A percentile compares a stretch with the other conserved stretches of the same genome.
phyloP scores from a whole-genome alignment of 768 basidiomycete species.

The Polyporus arcularius region DNA sequence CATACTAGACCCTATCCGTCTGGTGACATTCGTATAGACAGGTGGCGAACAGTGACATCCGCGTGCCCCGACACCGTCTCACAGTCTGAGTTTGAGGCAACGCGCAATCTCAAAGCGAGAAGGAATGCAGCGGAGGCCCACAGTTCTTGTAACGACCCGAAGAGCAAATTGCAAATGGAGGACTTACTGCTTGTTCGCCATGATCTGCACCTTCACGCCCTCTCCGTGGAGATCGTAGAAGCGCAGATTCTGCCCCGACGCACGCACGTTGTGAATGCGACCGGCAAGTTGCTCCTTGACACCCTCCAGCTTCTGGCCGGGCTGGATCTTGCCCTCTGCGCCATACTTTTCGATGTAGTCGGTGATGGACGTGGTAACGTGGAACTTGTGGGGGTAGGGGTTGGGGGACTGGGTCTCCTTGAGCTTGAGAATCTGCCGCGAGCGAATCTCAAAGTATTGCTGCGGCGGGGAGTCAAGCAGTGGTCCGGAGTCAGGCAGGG shows the following conservation, averaged over 20 bases:
- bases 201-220: constrained; percentile 91
- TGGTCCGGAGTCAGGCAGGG: too few species aligned
- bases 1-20: too few species aligned
- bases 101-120: too few species aligned
- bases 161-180: too few species aligned
- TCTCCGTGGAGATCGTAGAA: constrained; percentile 97
- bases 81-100: too few species aligned
- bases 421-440: constrained; percentile 82
- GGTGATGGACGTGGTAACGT: constrained; percentile 77
- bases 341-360: constrained; percentile 77
- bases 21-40: too few species aligned
- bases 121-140: too few species aligned
- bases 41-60: too few species aligned
- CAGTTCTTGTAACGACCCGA: too few species aligned
- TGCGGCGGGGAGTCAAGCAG: constrained; percentile 32
- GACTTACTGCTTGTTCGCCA: constrained; percentile 85
- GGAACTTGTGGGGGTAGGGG: constrained; percentile 99
- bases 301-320: constrained; percentile 66
- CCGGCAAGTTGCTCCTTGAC: constrained; percentile 76
- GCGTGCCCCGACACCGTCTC: too few species aligned
- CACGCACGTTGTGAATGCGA: constrained; percentile 87
- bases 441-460: constrained; percentile 98
- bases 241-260: constrained; percentile 76
- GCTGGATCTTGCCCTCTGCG: constrained; percentile 62
- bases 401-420: constrained; percentile 84